Conservation (phyloP, 2,329 filamentous ascomycete species). For the Ophiostoma ips region DNA sequence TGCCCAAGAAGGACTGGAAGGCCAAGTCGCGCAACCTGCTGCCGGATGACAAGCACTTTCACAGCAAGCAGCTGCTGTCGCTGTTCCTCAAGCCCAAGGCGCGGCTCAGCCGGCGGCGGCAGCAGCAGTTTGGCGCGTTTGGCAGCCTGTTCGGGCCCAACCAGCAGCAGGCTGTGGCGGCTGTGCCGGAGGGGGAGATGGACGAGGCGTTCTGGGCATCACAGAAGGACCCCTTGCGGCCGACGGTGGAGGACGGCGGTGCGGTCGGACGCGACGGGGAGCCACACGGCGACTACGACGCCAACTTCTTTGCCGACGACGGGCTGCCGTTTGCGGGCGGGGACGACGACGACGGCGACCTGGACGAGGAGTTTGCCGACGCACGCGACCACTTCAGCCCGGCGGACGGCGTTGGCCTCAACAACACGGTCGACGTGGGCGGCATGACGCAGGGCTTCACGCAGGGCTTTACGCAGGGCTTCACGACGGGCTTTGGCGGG, state of each 20-base stretch:
- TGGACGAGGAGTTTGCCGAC: conserved; percentile 59
- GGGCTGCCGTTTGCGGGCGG: conserved; percentile 53
- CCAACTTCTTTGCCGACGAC: conserved; percentile 94
- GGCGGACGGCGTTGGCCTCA: conserved; percentile 26
- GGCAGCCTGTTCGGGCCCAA: conserved; percentile 25
- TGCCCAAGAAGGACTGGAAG: conserved; percentile 92
- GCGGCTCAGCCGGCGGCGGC: conserved; percentile 55
- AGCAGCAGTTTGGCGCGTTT: conserved; percentile 28
- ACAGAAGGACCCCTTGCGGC: conserved; percentile 38
- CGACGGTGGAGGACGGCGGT: conserved; percentile 12
- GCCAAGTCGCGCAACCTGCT: conserved; percentile 85
- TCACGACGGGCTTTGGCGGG: conserved; percentile 28
- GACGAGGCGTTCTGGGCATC: conserved; percentile 94
- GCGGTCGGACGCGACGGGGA: conserved; percentile 33
- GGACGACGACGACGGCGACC: conserved; percentile 49
- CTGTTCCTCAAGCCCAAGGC: conserved; percentile 94
- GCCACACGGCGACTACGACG: conserved; percentile 74
- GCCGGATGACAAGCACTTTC: conserved; percentile 97
- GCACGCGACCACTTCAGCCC: conserved; percentile 68
- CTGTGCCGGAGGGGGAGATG: conserved; percentile 59
- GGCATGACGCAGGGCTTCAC: conserved; percentile 27
- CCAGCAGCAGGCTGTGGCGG: conserved; percentile 19
- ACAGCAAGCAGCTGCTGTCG: conserved; percentile 75
- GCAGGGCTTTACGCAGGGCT: conserved; percentile 22
- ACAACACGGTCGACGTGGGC: conserved; percentile 17